Percentiles rank a stretch among this genome's conserved stretches.
These are phyloP conservation scores for Tilletia caries DNA, from an alignment of 1,284 basidiomycete species.

Conservation along the genomic window DNA sequence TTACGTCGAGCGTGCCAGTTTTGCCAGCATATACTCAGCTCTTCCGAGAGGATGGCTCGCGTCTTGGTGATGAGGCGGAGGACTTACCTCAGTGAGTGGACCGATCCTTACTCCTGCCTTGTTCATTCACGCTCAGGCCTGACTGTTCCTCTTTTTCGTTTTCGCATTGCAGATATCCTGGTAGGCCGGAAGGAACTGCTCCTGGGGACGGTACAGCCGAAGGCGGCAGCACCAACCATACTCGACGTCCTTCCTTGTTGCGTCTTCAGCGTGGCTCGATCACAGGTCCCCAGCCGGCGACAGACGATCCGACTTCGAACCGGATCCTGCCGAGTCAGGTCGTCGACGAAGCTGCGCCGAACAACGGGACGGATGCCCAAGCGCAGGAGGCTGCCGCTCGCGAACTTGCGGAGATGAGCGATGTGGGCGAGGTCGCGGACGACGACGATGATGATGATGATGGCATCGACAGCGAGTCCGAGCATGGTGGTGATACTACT, in stretches of 20 bases:
- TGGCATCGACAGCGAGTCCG: neutral
- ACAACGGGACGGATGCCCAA: slow-evolving; percentile 11
- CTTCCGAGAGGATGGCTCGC: slow-evolving; percentile 52
- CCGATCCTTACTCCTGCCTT: neutral
- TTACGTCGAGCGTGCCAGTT: slow-evolving; percentile 22
- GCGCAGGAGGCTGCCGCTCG: neutral
- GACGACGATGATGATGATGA: neutral
- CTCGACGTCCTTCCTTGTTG: neutral
- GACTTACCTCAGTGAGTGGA: slow-evolving; percentile 46
- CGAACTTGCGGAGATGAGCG: slow-evolving; percentile 7
- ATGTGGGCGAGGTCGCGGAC: neutral
- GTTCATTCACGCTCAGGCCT: slow-evolving; percentile 20
- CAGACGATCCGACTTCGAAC: neutral
- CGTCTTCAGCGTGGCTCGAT: slow-evolving; percentile 10
- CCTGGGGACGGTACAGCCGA: neutral
- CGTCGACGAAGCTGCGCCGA: slow-evolving; percentile 11
- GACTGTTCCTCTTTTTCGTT: neutral
- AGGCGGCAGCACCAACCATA: neutral
- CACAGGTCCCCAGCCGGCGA: neutral
- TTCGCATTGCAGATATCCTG: neutral
- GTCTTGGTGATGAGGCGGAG: slow-evolving; percentile 49
- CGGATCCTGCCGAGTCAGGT: slow-evolving; percentile 8
- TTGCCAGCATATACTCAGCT: slow-evolving; percentile 52
- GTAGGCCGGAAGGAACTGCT: neutral
- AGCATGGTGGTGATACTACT: neutral